These are phyloP conservation scores for Canavalia gladiata DNA, from an alignment of 306 rosid genomes.

Conservation along the genomic window DNA sequence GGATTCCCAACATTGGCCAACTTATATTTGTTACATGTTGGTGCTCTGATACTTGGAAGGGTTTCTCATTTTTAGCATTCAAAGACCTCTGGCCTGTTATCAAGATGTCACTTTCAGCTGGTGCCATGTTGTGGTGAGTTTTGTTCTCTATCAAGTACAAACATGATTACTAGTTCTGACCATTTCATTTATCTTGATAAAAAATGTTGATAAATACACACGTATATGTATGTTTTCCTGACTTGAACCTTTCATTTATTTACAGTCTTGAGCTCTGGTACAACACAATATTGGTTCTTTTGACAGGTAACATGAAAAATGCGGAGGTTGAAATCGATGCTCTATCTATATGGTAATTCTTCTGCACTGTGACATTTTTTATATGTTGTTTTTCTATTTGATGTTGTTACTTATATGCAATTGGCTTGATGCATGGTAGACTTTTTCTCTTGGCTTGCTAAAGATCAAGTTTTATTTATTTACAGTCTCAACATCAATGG, in stretches of 20 bases:
- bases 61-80: conserved; percentile 63
- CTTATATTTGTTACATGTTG: conserved; percentile 57
- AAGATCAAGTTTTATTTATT: conserved; percentile 5
- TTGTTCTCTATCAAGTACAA: conserved; percentile 1
- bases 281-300: conserved; percentile 60
- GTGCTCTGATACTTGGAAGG: conserved; percentile 64
- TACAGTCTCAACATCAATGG: conserved; percentile 63
- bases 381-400: neutral
- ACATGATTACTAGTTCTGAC: neutral
- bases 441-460: neutral
- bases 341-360: conserved; percentile 63
- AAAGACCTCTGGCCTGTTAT: conserved; percentile 67
- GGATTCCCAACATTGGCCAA: conserved; percentile 64
- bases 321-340: conserved; percentile 67
- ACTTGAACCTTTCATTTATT: neutral
- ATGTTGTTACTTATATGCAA: neutral
- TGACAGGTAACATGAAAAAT: conserved; percentile 60
- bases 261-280: conserved; percentile 70
- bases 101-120: conserved; percentile 69
- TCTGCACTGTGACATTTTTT: neutral
- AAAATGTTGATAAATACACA: too few relatives aligned
- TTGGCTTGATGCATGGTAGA: conserved; percentile 13
- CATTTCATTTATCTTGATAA: too few relatives aligned
- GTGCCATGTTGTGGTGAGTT: conserved; percentile 69
- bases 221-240: neutral